Evolutionary conservation across 305 asterid genomes (phyloP), one percentile per base, ranked within the genome.

Genomic region (Rubia peregrina): DNA sequence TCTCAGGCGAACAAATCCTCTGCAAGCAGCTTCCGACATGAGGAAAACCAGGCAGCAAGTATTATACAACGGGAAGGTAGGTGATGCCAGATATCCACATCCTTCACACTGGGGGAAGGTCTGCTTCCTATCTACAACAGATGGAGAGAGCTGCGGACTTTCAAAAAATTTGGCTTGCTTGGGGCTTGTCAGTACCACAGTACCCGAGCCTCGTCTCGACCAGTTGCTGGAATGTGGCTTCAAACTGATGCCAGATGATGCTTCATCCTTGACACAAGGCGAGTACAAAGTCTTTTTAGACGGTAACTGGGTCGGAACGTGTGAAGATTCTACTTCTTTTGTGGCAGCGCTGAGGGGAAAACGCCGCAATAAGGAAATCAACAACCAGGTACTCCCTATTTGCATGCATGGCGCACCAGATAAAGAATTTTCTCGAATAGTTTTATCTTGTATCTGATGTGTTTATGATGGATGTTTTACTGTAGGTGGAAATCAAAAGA

Each of bases 31-130:
- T 19, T 76, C 91, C 76, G 99, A 91, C 79, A 88, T 94, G 96
- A 88, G 99, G 87, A 94, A 85, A 84, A 87, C 95, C 16, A 90
- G 96, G 64, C 98, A 89, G 82, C 98, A 94, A 65, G 96, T 94
- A 62, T 72, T 91, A 13, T 94, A 91, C 79, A 85, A 91, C 1
- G 99, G 99, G 79, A 89, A 87, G 80, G 97, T 80, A 78, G 97
- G 99, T n/a, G 99, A 91, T 73, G 99, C 97, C 49, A 79, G 99
- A 91, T 91, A 94, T 30, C 33, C 33, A 1, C 96, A 94, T 75
- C 98, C 96, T 69, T 94, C 99, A 69, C 96, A 94, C 8, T 89
- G 96, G 98, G 98, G 98, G 64, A 93, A 87, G 87, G 74, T 93
- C 55, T 94, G 99, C 83, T 89, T 79, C 79, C 95, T 94, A 75